phyloP scores from a whole-genome alignment of 257 asterid genomes.

The Leptodermis oblonga region DNA sequence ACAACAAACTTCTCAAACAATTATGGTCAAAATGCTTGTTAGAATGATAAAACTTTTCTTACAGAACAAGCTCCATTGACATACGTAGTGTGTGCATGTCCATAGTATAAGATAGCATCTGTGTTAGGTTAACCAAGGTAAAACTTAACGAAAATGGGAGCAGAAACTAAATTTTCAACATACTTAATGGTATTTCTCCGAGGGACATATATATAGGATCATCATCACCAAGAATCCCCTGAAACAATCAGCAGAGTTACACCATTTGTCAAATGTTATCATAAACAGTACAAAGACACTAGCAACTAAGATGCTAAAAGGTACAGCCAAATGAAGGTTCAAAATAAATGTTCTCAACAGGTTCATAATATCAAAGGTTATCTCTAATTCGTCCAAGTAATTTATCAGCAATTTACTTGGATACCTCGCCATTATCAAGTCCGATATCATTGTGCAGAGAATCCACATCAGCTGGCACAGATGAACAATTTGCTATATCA shows the following conservation, averaged over 20 bases:
- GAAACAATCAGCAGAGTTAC: constrained; percentile 29
- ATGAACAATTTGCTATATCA: constrained; percentile 59
- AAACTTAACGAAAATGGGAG: not conserved
- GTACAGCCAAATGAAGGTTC: not conserved
- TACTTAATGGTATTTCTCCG: constrained; percentile 93
- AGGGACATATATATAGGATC: constrained; percentile 91
- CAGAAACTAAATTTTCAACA: constrained; percentile 24
- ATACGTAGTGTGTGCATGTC: not conserved
- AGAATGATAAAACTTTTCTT: not conserved
- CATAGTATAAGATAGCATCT: not conserved
- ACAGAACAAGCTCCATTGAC: not conserved
- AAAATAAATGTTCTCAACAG: constrained; percentile 5
- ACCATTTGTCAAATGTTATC: not conserved
- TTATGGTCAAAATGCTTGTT: not conserved
- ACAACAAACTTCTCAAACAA: not conserved
- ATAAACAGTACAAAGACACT: not conserved
- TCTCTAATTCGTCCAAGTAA: constrained; percentile 1
- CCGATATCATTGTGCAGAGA: constrained; percentile 67
- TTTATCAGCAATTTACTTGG: constrained; percentile 15
- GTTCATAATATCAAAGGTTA: not conserved
- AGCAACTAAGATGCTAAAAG: not conserved
- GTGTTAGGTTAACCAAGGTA: not conserved
- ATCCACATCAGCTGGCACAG: constrained; percentile 61
- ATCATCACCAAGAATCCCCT: constrained; percentile 95
- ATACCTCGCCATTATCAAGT: constrained; percentile 80